Evolutionary conservation across 1,284 basidiomycete genomes (phyloP), one percentile per base, ranked within the genome.

Genomic region (Tetrapyrgos nigripes): DNA sequence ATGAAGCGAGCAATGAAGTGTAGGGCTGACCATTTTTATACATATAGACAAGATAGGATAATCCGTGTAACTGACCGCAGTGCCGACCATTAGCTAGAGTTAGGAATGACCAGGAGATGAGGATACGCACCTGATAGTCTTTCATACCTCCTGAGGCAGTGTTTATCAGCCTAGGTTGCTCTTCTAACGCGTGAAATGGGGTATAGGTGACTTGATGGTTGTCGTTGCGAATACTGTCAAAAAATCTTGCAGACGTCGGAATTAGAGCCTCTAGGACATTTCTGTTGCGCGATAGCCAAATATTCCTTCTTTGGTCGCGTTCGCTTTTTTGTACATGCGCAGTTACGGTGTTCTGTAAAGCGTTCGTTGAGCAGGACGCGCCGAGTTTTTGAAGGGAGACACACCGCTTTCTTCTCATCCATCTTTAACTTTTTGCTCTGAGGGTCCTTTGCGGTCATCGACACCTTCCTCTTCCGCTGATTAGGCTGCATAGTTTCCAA

Each of bases 1-100:
- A 57, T 6, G 26, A 31, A 53, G 23, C 35, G 14, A 17, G 1
- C 24, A 13, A 11, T 24, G 37, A 46, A 35, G 14, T 49, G 24
- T 5, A 10, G 55, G 3, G 43, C 73, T 24, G 57, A 80, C 84
- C 85, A 61, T 87, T 87, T 8, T 76, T 72, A 62, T 83, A 79
- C 84, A 87, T 86, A 58, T 79, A 76, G 2, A 77, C 77, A 13
- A 87, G 71, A 60, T 79, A 87, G 1, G 82, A 80, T 23, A 87
- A 70, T 0, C 85, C 86, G 33, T 78, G 73, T 3, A 86, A 70
- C 82, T 85, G 47, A 17, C 3, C 13, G 53, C 14, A 27, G 4
- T 37, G n/a, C n/a, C n/a, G n/a, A n/a, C 46, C 46, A 47, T 35
- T 55, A 35, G 50, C 43, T 57, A n/a, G n/a, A n/a, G n/a, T n/a